Evolutionary conservation across 176 grass and related monocot genomes (phyloP), one percentile per base, ranked within the genome.

Genomic region (Oryza nivara): DNA sequence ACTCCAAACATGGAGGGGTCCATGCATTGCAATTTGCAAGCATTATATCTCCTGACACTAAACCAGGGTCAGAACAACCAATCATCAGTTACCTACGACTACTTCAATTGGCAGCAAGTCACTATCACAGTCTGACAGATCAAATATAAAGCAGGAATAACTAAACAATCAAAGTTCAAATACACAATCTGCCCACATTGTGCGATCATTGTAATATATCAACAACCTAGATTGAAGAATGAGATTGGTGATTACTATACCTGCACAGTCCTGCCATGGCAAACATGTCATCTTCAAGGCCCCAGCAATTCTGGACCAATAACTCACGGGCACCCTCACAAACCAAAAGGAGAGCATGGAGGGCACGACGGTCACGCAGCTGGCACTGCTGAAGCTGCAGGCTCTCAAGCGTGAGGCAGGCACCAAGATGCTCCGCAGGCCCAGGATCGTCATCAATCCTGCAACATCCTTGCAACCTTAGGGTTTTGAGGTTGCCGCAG

Each of bases 401-500:
- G 19, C 93, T 89, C 81, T 98, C 96, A 3, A 98, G 91, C 2
- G 93, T 88, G 4, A 94, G 86, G 79, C 96, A 98, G 12, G 93
- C 85, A 17, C 93, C 93, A 22, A 98, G 90, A 73, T 98, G 93
- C 90, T 98, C 93, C 1, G 83, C 47, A 0, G 88, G 91, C 11
- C 89, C 96, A 3, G 96, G 91, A 90, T 96, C 93, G 13, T 89
- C 67, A 13, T 98, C 96, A 14, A 98, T 96, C 81, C 74, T 90
- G 22, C 74, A 38, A 61, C 96, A 98, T 2, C 89, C 86, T 78
- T 90, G 91, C 47, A 98, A 71, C 46, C 89, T 64, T 67, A 98
- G 79, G 11, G 93, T 95, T 85, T 98, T 98, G 22, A 98, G 88
- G 65, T 98, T 98, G 63, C 89, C 91, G 41, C 96, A 98, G 85